A percentile compares a stretch with the other conserved stretches of the same genome.
These are phyloP conservation scores for Imleria badia DNA, from an alignment of 768 basidiomycete species.

Conservation along the genomic window DNA sequence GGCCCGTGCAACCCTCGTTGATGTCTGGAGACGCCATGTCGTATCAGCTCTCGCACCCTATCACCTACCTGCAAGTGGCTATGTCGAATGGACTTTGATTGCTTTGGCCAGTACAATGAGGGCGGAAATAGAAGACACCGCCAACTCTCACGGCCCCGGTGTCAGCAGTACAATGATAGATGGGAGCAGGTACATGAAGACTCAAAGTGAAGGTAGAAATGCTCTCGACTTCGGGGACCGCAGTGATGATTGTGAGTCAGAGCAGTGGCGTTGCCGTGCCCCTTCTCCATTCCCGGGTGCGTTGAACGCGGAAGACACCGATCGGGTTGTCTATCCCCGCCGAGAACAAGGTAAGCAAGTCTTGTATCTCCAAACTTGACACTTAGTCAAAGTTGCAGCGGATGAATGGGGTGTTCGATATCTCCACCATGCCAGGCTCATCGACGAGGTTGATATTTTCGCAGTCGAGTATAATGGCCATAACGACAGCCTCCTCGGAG, in stretches of 20 bases:
- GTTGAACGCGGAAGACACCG: conserved; percentile 16
- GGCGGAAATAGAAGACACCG: conserved; percentile 18
- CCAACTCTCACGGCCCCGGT: background rate
- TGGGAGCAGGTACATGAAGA: conserved; percentile 47
- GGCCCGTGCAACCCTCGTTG: conserved; percentile 67
- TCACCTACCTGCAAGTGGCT: conserved; percentile 35
- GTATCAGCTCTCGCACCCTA: conserved; percentile 47
- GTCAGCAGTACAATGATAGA: background rate
- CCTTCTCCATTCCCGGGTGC: conserved; percentile 22
- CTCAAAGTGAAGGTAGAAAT: conserved; percentile 43
- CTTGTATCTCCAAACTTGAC: background rate
- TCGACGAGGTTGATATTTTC: conserved; percentile 21
- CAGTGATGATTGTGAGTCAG: conserved; percentile 17
- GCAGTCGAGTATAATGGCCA: conserved; percentile 20
- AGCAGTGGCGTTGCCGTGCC: conserved; percentile 25
- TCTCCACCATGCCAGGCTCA: background rate
- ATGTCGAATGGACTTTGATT: conserved; percentile 33
- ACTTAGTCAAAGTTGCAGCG: conserved; percentile 19
- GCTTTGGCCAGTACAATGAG: conserved; percentile 20
- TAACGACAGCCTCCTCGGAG: conserved; percentile 27
- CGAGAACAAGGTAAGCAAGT: conserved; percentile 20
- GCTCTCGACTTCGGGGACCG: conserved; percentile 36
- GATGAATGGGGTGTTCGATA: conserved; percentile 33
- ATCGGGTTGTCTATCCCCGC: conserved; percentile 32
- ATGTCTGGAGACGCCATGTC: conserved; percentile 63